phyloP scores from a whole-genome alignment of 768 basidiomycete species.

The Mycena filopes region DNA sequence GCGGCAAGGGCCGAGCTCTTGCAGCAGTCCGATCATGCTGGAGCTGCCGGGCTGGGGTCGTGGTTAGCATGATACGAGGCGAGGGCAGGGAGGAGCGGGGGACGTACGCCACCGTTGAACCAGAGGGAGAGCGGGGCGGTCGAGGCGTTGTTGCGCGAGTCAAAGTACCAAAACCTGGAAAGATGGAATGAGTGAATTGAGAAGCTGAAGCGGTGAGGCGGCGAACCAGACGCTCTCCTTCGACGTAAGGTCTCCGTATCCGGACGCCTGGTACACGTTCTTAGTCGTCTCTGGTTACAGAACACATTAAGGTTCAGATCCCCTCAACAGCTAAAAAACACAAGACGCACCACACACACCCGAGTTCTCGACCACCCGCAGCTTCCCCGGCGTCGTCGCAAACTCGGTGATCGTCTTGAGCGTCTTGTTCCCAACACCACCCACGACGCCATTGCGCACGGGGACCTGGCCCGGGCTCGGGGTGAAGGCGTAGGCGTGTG shows the following conservation, averaged over 20 bases:
- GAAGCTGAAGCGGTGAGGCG: neutral
- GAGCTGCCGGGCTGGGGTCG: slow-evolving; percentile 68
- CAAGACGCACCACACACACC: slow-evolving; percentile 69
- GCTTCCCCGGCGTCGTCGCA: slow-evolving; percentile 56
- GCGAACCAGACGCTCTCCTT: slow-evolving; percentile 67
- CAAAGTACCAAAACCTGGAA: slow-evolving; percentile 76
- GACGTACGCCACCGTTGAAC: slow-evolving; percentile 70
- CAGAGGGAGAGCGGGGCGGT: slow-evolving; percentile 73
- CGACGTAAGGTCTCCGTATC: slow-evolving; percentile 69
- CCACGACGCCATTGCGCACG: slow-evolving; percentile 22
- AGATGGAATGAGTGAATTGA: neutral
- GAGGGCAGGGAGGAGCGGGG: too few relatives aligned
- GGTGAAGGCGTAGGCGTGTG: too few relatives aligned
- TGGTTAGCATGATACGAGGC: too few relatives aligned
- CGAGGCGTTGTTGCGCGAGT: slow-evolving; percentile 64
- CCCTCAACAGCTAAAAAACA: too few relatives aligned
- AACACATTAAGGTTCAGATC: too few relatives aligned
- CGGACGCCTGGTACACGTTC: slow-evolving; percentile 70
- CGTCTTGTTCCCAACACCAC: slow-evolving; percentile 11
- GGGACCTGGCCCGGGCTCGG: slow-evolving; percentile 29
- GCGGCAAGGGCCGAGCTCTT: slow-evolving; percentile 81
- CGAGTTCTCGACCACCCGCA: slow-evolving; percentile 69
- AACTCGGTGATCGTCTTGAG: neutral
- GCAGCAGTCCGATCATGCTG: slow-evolving; percentile 74
- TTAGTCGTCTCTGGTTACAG: slow-evolving; percentile 61